Evolutionary conservation across 2,329 filamentous ascomycete genomes (phyloP).

Genomic region (Leptographium galeiforme): DNA sequence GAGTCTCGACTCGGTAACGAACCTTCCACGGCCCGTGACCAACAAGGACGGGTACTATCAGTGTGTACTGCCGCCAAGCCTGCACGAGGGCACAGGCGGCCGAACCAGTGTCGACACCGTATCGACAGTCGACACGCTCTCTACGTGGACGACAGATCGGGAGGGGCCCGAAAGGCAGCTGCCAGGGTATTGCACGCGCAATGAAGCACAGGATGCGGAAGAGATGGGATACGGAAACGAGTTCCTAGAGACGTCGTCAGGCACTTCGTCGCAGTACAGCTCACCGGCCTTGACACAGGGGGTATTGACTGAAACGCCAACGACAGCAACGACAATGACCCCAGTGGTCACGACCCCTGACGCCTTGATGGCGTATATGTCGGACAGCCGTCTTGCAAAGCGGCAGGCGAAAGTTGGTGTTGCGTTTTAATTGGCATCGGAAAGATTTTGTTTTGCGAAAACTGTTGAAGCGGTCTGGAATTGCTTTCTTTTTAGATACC

Average conservation of each 20-base stretch:
- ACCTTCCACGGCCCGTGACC: constrained; percentile 37
- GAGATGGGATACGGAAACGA: constrained; percentile 16
- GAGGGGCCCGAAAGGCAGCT: constrained; percentile 21
- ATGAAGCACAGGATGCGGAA: constrained; percentile 20
- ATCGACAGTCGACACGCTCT: constrained; percentile 25
- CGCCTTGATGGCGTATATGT: not conserved
- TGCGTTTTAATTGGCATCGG: constrained; percentile 24
- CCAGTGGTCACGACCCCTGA: constrained; percentile 1
- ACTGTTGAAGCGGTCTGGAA: not conserved
- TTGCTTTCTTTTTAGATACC: not conserved
- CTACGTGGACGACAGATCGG: constrained; percentile 35
- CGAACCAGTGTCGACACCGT: constrained; percentile 30
- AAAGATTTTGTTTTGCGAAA: not conserved
- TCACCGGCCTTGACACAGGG: constrained; percentile 25
- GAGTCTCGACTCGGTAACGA: constrained; percentile 39
- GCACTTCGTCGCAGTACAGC: constrained; percentile 34
- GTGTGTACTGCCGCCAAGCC: constrained; percentile 27
- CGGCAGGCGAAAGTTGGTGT: constrained; percentile 31
- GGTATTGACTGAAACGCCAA: constrained; percentile 20
- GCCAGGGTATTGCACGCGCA: constrained; percentile 4
- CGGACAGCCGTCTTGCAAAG: not conserved
- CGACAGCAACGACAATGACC: constrained; percentile 1
- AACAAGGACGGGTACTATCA: constrained; percentile 45
- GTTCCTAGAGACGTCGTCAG: not conserved
- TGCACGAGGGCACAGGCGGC: constrained; percentile 14